These are phyloP conservation scores for Secale cereale DNA, from an alignment of 176 grass and related monocot species.

Conservation along the genomic window DNA sequence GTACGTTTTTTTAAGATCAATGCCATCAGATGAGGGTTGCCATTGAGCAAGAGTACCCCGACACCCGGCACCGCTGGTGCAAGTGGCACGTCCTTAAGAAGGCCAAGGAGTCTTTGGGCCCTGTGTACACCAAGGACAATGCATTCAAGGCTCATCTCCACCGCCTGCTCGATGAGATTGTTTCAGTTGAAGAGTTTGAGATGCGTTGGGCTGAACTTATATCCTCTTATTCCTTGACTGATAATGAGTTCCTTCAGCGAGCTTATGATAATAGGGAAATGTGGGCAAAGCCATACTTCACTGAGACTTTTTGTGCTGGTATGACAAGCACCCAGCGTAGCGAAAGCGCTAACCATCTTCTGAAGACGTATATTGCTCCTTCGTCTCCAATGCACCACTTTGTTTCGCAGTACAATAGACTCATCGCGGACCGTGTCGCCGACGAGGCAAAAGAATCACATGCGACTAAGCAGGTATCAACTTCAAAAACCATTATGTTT, in stretches of 20 bases:
- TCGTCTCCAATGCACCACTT: not conserved
- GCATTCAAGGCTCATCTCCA: not conserved
- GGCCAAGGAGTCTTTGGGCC: too few relatives aligned
- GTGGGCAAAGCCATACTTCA: too few relatives aligned
- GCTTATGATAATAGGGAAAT: not conserved
- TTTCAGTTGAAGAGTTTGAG: not conserved
- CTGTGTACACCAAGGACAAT: not conserved
- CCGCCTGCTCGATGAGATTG: not conserved
- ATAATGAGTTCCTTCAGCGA: not conserved
- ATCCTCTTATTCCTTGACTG: accelerated
- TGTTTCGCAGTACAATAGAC: not conserved
- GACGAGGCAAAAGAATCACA: not conserved
- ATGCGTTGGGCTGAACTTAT: not conserved
- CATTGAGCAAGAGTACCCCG: too few relatives aligned
- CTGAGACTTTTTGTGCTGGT: too few relatives aligned
- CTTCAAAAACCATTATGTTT: not conserved
- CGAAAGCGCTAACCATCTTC: not conserved
- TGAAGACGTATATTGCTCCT: not conserved
- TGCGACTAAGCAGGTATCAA: not conserved
- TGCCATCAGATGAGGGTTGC: too few relatives aligned
- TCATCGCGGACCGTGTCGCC: not conserved
- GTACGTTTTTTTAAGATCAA: too few relatives aligned
- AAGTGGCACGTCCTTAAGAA: too few relatives aligned
- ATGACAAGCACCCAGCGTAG: too few relatives aligned
- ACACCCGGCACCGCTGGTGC: too few relatives aligned